phyloP scores from a whole-genome alignment of 2,329 filamentous ascomycete genomes.

The Hyphodiscus sp. region DNA sequence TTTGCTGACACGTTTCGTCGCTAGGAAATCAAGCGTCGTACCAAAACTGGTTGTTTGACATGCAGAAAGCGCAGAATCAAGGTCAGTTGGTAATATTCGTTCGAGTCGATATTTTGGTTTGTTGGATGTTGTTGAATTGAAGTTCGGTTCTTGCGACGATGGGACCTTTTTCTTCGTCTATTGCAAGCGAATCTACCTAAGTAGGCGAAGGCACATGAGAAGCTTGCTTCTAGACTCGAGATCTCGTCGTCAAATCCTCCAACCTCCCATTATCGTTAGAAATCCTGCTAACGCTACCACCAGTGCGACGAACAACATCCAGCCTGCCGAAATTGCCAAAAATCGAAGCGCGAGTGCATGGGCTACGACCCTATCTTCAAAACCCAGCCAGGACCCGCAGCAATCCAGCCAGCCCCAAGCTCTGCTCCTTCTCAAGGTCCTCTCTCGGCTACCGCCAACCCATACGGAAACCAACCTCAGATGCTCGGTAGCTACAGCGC shows the following conservation, averaged over 20 bases:
- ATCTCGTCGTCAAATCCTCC: neutral
- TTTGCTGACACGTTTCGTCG: conserved; percentile 21
- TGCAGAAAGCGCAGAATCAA: conserved; percentile 65
- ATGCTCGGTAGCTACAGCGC: conserved; percentile 38
- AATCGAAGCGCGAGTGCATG: conserved; percentile 79
- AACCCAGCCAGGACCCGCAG: conserved; percentile 57
- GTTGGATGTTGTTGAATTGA: conserved; percentile 20
- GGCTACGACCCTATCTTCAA: conserved; percentile 88
- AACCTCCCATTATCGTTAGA: neutral
- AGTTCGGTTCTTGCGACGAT: conserved; percentile 28
- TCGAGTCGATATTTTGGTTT: conserved; percentile 13
- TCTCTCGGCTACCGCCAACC: conserved; percentile 30
- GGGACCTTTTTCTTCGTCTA: conserved; percentile 28
- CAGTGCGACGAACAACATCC: conserved; percentile 97
- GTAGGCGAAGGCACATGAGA: conserved; percentile 31
- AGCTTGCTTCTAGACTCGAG: neutral
- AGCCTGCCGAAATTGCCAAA: conserved; percentile 82
- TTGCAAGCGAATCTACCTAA: conserved; percentile 32
- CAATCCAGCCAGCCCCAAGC: conserved; percentile 65
- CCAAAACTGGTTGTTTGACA: conserved; percentile 65
- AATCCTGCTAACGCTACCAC: conserved; percentile 20
- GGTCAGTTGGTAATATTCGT: conserved; percentile 42
- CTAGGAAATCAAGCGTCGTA: conserved; percentile 67
- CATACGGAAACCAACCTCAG: conserved; percentile 41
- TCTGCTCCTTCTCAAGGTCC: conserved; percentile 24